A percentile compares a stretch with the other conserved stretches of the same genome.
phyloP scores from a whole-genome alignment of 2,329 filamentous ascomycete species.

The Ophiostoma novo-ulmi region DNA sequence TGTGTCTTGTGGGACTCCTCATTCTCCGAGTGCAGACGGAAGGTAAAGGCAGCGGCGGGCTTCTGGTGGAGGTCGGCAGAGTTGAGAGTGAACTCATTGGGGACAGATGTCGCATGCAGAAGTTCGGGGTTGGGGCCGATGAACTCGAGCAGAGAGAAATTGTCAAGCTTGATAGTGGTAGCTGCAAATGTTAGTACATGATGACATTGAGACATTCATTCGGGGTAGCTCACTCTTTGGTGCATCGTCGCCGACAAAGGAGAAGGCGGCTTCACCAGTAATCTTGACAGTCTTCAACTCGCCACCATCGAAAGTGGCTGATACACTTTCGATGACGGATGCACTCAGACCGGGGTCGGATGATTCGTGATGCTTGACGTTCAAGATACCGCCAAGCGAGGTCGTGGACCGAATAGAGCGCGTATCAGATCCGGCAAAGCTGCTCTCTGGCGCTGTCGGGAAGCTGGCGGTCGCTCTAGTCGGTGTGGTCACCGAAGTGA shows the following conservation, averaged over 20 bases:
- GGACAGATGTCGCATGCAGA: slow-evolving; percentile 60
- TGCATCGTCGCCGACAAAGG: slow-evolving; percentile 56
- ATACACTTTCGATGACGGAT: slow-evolving; percentile 90
- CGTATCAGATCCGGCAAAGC: slow-evolving; percentile 66
- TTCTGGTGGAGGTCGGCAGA: slow-evolving; percentile 64
- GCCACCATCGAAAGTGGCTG: slow-evolving; percentile 72
- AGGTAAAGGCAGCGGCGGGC: slow-evolving; percentile 82
- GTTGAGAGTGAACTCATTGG: slow-evolving; percentile 76
- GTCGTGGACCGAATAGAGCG: slow-evolving; percentile 87
- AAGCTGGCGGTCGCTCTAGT: slow-evolving; percentile 47
- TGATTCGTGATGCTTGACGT: slow-evolving; percentile 77
- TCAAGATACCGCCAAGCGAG: slow-evolving; percentile 63
- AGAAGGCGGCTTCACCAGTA: slow-evolving; percentile 82
- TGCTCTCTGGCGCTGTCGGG: slow-evolving; percentile 58
- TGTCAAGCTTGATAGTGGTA: slow-evolving; percentile 75
- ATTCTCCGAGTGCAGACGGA: slow-evolving; percentile 72
- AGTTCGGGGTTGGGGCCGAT: slow-evolving; percentile 93
- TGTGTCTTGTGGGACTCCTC: slow-evolving; percentile 45
- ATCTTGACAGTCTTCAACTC: slow-evolving; percentile 66
- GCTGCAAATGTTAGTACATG: slow-evolving; percentile 25
- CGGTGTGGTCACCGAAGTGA: slow-evolving; percentile 26
- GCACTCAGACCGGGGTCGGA: slow-evolving; percentile 74
- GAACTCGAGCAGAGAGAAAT: slow-evolving; percentile 81
- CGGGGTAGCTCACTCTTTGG: slow-evolving; percentile 31
- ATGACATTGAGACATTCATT: slow-evolving; percentile 37